These are phyloP conservation scores for Xylariaceae sp. DNA, from an alignment of 2,329 filamentous ascomycete species.

Conservation along the genomic window DNA sequence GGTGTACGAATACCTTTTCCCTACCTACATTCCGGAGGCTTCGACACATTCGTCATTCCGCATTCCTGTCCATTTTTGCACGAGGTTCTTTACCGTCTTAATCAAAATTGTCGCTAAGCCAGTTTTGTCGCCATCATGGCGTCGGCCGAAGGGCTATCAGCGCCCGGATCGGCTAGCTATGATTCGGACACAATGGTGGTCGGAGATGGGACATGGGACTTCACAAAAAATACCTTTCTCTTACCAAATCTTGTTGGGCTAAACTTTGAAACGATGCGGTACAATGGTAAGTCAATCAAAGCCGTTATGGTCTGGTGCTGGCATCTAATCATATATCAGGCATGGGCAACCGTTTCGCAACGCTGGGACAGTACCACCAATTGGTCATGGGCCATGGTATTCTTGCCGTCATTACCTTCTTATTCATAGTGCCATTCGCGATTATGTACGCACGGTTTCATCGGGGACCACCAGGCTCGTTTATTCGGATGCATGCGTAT, in stretches of 20 bases:
- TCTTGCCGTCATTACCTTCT: slow-evolving; percentile 72
- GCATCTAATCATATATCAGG: slow-evolving; percentile 49
- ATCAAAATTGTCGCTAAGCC: slow-evolving; percentile 12
- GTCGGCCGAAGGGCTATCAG: slow-evolving; percentile 63
- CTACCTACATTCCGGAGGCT: slow-evolving; percentile 20
- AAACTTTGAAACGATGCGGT: slow-evolving; percentile 80
- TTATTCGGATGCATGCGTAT: slow-evolving; percentile 73
- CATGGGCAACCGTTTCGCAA: slow-evolving; percentile 80
- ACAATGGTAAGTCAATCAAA: slow-evolving; percentile 66
- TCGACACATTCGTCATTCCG: slow-evolving; percentile 8
- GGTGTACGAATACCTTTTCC: neutral
- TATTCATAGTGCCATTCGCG: slow-evolving; percentile 73
- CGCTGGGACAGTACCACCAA: slow-evolving; percentile 68
- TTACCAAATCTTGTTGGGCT: slow-evolving; percentile 75
- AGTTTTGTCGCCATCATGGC: slow-evolving; percentile 57
- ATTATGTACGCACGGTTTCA: slow-evolving; percentile 76
- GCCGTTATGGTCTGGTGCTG: neutral
- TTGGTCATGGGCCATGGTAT: slow-evolving; percentile 74
- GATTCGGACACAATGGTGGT: slow-evolving; percentile 74
- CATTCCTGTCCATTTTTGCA: slow-evolving; percentile 19
- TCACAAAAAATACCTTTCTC: slow-evolving; percentile 74
- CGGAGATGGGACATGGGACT: slow-evolving; percentile 84
- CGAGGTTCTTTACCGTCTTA: slow-evolving; percentile 1
- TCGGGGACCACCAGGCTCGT: slow-evolving; percentile 60
- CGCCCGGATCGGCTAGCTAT: slow-evolving; percentile 74